phyloP scores from a whole-genome alignment of 2,329 filamentous ascomycete genomes.

The Onygenales sp. region DNA sequence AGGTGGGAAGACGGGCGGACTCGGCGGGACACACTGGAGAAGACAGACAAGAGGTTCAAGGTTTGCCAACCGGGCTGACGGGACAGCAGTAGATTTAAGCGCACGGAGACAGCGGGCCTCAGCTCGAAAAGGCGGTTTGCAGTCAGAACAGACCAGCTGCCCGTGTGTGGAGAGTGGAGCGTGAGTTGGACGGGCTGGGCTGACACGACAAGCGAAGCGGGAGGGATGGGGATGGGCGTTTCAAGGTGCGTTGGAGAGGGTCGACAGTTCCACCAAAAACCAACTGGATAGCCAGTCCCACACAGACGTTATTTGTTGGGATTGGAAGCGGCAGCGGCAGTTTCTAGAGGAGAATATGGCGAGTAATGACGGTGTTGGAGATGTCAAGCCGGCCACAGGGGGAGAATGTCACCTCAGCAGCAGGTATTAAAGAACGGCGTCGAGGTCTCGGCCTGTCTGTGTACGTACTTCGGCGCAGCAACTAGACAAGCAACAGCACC shows the following conservation, averaged over 20 bases:
- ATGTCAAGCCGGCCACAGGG: too few species aligned
- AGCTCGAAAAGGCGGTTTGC: neutral
- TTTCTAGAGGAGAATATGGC: neutral
- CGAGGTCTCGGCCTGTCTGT: too few species aligned
- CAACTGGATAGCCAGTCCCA: neutral
- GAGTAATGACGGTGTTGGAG: too few species aligned
- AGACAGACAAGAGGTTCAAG: neutral
- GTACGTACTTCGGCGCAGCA: too few species aligned
- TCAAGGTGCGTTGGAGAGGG: neutral
- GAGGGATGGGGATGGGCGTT: neutral
- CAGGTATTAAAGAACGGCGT: too few species aligned
- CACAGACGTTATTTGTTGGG: neutral
- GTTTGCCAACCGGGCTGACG: neutral
- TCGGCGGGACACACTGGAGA: neutral
- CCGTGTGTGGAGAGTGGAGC: neutral
- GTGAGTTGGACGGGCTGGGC: neutral
- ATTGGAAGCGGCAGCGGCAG: neutral
- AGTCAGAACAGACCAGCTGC: constrained; percentile 3
- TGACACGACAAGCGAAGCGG: neutral
- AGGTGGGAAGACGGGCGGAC: neutral
- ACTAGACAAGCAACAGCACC: too few species aligned
- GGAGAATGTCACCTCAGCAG: too few species aligned
- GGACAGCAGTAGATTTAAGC: neutral
- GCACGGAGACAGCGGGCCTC: neutral
- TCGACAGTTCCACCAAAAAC: neutral